phyloP scores from a whole-genome alignment of 441 rosid genomes.

The Syzygium syzygioides region DNA sequence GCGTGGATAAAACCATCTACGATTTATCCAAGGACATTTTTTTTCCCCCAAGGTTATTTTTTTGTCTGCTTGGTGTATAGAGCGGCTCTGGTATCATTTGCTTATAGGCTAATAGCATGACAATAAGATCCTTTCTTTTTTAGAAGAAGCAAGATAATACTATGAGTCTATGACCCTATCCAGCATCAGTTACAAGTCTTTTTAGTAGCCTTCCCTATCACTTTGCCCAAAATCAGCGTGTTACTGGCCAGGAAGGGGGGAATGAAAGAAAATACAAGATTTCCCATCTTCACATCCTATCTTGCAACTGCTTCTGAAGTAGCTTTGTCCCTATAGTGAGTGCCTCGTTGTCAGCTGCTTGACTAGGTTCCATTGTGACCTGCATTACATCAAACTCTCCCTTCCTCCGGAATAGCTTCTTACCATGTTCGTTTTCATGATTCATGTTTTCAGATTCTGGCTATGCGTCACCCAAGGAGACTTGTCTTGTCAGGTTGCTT shows the following conservation, averaged over 20 bases:
- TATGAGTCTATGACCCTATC: neutral
- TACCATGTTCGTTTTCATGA: neutral
- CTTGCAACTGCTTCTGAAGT: neutral
- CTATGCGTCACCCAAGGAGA: constrained; percentile 94
- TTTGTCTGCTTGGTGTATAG: neutral
- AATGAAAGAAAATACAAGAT: neutral
- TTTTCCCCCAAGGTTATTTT: neutral
- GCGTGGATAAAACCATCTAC: neutral
- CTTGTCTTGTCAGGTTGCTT: constrained; percentile 85
- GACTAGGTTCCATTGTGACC: neutral
- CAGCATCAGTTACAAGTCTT: neutral
- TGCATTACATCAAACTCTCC: neutral
- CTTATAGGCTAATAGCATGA: neutral
- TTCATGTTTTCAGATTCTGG: constrained; percentile 58
- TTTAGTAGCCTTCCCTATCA: neutral
- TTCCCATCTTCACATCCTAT: neutral
- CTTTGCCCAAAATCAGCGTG: neutral
- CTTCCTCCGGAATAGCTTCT: neutral
- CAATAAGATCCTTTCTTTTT: neutral
- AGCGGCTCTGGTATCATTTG: neutral
- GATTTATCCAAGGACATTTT: neutral
- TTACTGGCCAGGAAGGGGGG: neutral
- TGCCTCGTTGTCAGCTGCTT: neutral
- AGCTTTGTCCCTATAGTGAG: neutral
- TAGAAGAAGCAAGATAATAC: neutral